Evolutionary conservation across 371 early-diverging fungal species (phyloP), one percentile per base, ranked within the genome.

Genomic region (Ordospora colligata): DNA sequence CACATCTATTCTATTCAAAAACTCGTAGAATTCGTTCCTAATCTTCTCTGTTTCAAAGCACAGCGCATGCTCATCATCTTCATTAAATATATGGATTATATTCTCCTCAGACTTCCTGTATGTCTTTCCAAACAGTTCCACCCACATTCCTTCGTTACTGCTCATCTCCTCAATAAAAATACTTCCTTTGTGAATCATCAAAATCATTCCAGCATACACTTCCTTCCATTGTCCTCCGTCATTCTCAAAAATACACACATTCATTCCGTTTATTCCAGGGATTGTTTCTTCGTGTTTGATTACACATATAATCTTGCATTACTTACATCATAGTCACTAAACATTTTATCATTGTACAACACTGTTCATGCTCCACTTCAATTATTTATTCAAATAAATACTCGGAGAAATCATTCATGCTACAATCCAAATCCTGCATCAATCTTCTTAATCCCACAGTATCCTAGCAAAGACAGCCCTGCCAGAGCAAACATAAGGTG

Each of bases 401-500:
- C 21, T 17, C 4, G 7, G 27, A 4, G 10, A 12, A 2, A n/a
- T 63, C 19, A 37, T 65, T 46, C 23, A 43, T 44, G 27, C 51
- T 64, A 82, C 5, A 82, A 45, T 9, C 74, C 81, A 46, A 82
- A 68, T 9, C 73, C 70, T 17, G 82, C 79, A 58, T 78, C 66
- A 44, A 74, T 53, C 10, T 49, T 51, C 19, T 50, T 66, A 17
- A 76, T 11, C 0, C 45, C 68, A 0, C 69, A 63, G 14, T 75
- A 51, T 7, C 77, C 74, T 8, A 79, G 50, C 21, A 83, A 58
- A 46, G 62, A 64, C 1, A 76, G 63, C 77, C 89, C 92, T 6
- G 91, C 88, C 40, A 98, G 84, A 19, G 96, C 94, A 89, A 94
- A 96, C 32, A 91, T 77, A 0, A 95, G 94, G 82, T 98, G 97